These are phyloP conservation scores for Corymbia calophylla DNA, from an alignment of 441 rosid species.

Conservation along the genomic window DNA sequence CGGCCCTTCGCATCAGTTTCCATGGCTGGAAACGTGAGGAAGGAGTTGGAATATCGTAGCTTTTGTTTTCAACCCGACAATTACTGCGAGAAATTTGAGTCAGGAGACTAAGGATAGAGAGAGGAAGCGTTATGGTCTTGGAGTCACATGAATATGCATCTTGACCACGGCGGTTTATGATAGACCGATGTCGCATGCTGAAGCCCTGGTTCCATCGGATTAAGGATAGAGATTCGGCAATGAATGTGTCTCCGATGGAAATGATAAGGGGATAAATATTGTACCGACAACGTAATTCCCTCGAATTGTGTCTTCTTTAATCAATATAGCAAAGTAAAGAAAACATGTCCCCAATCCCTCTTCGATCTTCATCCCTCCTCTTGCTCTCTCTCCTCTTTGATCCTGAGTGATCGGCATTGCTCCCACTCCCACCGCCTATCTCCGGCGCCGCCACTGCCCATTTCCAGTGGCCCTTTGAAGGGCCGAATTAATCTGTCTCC, in stretches of 20 bases:
- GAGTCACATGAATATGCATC: too few relatives aligned
- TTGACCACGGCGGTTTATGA: too few relatives aligned
- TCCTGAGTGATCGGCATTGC: background rate
- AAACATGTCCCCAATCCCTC: background rate
- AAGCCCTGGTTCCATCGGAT: too few relatives aligned
- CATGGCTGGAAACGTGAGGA: background rate
- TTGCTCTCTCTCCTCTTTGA: background rate
- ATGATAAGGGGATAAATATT: background rate
- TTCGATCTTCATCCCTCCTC: background rate
- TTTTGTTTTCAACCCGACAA: background rate
- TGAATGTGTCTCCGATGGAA: background rate
- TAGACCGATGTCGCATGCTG: too few relatives aligned
- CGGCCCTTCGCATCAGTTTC: background rate
- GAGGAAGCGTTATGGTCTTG: background rate
- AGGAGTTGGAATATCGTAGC: background rate
- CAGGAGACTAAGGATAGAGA: rapidly evolving
- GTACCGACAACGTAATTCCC: too few relatives aligned
- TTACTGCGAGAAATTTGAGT: background rate
- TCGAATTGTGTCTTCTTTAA: background rate
- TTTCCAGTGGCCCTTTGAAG: background rate
- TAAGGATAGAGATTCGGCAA: too few relatives aligned
- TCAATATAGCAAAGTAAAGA: background rate
- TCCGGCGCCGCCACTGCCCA: background rate
- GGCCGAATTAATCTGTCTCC: background rate
- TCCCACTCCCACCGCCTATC: background rate